phyloP scores from a whole-genome alignment of 331 rosid species.

The Phaseolus coccineus region DNA sequence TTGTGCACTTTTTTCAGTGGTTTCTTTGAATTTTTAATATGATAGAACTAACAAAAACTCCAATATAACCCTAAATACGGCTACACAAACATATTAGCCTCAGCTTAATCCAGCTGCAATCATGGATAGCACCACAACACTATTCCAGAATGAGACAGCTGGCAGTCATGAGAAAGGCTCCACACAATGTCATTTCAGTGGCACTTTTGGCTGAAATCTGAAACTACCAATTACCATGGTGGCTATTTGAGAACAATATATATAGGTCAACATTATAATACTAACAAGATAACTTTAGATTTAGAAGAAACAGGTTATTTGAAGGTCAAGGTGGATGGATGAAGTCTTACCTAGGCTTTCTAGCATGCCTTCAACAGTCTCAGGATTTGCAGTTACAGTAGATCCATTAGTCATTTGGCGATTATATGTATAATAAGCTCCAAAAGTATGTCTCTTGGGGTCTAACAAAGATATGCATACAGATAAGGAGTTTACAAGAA shows the following conservation, averaged over 20 bases:
- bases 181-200: not conserved
- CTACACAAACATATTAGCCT: not conserved
- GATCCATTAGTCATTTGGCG: conserved; percentile 78
- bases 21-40: not conserved
- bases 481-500: conserved; percentile 87
- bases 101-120: not conserved
- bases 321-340: conserved; percentile 21
- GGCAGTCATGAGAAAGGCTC: conserved; percentile 11
- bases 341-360: conserved; percentile 81
- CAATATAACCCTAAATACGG: not conserved
- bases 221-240: not conserved
- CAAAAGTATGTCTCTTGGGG: conserved; percentile 82
- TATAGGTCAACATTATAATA: conserved; percentile 6
- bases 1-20: not conserved
- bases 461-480: conserved; percentile 97
- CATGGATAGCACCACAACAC: not conserved
- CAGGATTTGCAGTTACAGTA: conserved; percentile 75
- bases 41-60: not conserved
- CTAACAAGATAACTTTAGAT: conserved; percentile 19
- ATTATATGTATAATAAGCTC: conserved; percentile 74
- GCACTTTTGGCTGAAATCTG: not conserved
- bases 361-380: conserved; percentile 97
- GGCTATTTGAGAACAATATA: not conserved
- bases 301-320: conserved; percentile 11
- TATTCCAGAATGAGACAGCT: conserved; percentile 3